phyloP scores from a whole-genome alignment of 805 yeast species.

The Monosporozyma servazzii region DNA sequence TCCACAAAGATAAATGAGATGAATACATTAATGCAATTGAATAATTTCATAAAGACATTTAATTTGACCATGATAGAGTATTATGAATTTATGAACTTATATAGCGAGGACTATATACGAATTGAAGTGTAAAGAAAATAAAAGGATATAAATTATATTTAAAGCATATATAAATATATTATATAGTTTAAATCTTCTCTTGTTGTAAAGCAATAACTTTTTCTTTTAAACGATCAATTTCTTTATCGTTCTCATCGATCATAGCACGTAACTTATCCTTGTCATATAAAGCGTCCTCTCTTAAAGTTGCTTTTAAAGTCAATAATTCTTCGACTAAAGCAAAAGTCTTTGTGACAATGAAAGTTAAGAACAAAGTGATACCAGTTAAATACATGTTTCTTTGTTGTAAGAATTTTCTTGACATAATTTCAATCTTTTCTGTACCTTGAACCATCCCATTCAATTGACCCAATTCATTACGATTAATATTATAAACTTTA shows the following conservation, averaged over 20 bases:
- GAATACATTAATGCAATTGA: constrained; percentile 11
- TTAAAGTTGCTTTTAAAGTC: constrained; percentile 48
- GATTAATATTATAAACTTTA: constrained; percentile 61
- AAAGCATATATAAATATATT: neutral
- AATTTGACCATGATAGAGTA: constrained; percentile 23
- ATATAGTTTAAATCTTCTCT: constrained; percentile 25
- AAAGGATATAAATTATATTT: neutral
- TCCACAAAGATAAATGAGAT: neutral
- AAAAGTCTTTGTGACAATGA: constrained; percentile 79
- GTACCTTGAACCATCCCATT: constrained; percentile 15
- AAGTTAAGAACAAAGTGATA: constrained; percentile 80
- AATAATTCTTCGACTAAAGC: constrained; percentile 67
- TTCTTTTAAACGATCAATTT: constrained; percentile 57
- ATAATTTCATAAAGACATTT: constrained; percentile 14
- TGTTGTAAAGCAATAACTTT: constrained; percentile 67
- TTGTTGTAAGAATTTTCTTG: constrained; percentile 90
- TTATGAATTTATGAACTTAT: constrained; percentile 16
- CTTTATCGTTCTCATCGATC: constrained; percentile 51
- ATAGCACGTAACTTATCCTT: constrained; percentile 36
- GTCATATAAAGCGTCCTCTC: constrained; percentile 6
- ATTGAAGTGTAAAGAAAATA: constrained; percentile 13
- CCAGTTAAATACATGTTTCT: constrained; percentile 95
- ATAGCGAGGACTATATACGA: constrained; percentile 12
- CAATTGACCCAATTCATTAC: constrained; percentile 31
- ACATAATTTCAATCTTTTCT: constrained; percentile 77